These are phyloP conservation scores for Acer campestre DNA, from an alignment of 345 rosid species.

Conservation along the genomic window DNA sequence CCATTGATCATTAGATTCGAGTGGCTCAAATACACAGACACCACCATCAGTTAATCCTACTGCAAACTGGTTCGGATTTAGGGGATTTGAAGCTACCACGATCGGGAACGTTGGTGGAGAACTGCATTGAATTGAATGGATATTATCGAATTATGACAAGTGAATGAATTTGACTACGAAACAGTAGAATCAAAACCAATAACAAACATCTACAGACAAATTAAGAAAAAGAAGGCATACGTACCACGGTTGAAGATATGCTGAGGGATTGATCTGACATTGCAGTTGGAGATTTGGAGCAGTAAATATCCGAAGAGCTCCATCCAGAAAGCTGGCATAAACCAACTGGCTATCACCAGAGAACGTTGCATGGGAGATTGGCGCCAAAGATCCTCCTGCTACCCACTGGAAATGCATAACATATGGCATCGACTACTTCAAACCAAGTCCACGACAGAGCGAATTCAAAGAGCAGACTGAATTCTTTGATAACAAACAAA, in stretches of 20 bases:
- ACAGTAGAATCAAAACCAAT: too few species aligned
- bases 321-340: constrained; percentile 56
- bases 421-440: neutral
- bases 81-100: constrained; percentile 63
- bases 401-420: constrained; percentile 42
- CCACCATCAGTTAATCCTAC: constrained; percentile 59
- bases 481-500: neutral
- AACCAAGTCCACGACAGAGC: neutral
- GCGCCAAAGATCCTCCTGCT: constrained; percentile 43
- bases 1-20: constrained; percentile 61
- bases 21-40: constrained; percentile 59
- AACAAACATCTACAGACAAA: too few species aligned
- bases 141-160: too few species aligned
- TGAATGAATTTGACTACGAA: too few species aligned
- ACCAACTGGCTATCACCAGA: constrained; percentile 69
- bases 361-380: constrained; percentile 58
- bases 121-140: constrained; percentile 26
- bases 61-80: constrained; percentile 62
- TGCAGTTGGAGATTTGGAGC: constrained; percentile 48
- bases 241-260: constrained; percentile 58
- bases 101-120: constrained; percentile 44
- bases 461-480: neutral
- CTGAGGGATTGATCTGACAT: constrained; percentile 50
- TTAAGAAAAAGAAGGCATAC: neutral
- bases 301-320: constrained; percentile 44